Evolutionary conservation across 148 eudicot species (phyloP).

Genomic region (Vaccinium myrtillus): DNA sequence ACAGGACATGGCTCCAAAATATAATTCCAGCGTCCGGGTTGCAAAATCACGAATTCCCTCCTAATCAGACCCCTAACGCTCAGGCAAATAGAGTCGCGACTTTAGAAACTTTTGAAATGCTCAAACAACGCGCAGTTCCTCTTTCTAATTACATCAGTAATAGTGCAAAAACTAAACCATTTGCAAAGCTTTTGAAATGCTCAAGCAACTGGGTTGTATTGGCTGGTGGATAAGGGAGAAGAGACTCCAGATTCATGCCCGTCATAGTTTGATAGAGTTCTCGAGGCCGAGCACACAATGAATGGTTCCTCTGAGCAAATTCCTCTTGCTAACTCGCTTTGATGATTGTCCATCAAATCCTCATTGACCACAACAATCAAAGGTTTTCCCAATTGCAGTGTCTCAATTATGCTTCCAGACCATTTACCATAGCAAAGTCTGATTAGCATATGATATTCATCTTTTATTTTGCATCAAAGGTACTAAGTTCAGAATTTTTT

Average conservation of each 20-base stretch:
- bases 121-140: not conserved
- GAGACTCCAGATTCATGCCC: conserved; percentile 43
- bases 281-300: conserved; percentile 69
- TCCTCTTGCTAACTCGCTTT: conserved; percentile 80
- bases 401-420: conserved; percentile 93
- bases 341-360: conserved; percentile 95
- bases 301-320: conserved; percentile 68
- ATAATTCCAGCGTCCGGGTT: not conserved
- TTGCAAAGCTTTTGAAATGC: not conserved
- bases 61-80: not conserved
- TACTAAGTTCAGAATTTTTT: too few relatives aligned
- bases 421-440: conserved; percentile 25
- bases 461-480: not conserved
- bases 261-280: conserved; percentile 47
- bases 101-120: not conserved
- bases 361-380: conserved; percentile 85
- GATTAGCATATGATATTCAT: not conserved
- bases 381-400: conserved; percentile 53
- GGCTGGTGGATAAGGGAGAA: conserved; percentile 60
- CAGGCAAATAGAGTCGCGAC: too few relatives aligned
- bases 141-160: not conserved
- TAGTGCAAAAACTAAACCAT: too few relatives aligned
- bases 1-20: not conserved
- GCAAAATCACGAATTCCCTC: not conserved
- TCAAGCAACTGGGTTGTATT: conserved; percentile 73